Base-by-base conservation (phyloP, 169 alveolate species). In the Eimeria tenella region DNA sequence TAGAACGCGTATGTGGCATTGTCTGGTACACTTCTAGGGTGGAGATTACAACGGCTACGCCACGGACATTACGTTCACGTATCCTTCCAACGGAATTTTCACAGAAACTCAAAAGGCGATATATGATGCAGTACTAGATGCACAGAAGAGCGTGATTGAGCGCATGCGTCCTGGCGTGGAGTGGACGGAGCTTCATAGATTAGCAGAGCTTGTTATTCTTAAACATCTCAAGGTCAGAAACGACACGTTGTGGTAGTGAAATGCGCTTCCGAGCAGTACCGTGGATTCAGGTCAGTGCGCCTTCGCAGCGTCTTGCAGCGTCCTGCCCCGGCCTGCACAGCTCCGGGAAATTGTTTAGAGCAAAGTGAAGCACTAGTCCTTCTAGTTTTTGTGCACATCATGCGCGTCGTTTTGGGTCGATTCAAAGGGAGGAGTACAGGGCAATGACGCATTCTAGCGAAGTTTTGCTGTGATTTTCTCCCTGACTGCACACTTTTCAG, bases 101-200 rank as follows among this genome's bases (percentile, higher is more conserved):
- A 96, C 97, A 21, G 96, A 96, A 56, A 95, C 97, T 52, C 97
- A 98, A 95, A 95, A 90, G 58, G 96, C 94, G 50, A 97, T 98
- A 31, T 97, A 98, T 86, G 94, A 96, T 52, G 96, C 97, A 3
- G 98, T 97, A 11, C 94, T 96, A 15, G 95, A 96, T 52, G 98
- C 99, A 0, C 96, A 97, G 90, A 58, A 84, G 77, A 87, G 92
- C 19, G 99, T 98, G 5, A 49, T 60, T 62, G 86, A 70, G 42
- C 74, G 94, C 52, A 77, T 97, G 90, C 96, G 96, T 83, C 98
- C 98, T 23, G 99, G 98, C 21, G 97, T 96, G 9, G 68, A 92
- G 31, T 98, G 98, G 98, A 94, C 95, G 17, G 98, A 97, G 58
- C 95, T 98, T 98, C 98, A 98, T 84, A 70, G 96, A 19, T 81